These are phyloP conservation scores for Dothidotthia symphoricarpi DNA, from an alignment of 2,329 filamentous ascomycete species.

Conservation along the genomic window DNA sequence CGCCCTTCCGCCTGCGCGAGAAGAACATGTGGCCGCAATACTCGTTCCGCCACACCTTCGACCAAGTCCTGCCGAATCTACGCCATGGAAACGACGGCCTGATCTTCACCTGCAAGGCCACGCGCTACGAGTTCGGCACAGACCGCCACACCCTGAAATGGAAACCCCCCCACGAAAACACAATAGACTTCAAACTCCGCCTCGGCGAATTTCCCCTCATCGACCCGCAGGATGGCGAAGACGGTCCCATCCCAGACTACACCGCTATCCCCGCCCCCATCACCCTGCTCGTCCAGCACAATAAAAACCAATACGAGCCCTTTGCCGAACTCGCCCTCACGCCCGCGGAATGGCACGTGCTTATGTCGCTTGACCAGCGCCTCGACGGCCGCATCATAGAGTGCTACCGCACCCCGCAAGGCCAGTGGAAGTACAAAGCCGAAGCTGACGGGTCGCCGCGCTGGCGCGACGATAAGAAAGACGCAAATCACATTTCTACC, in stretches of 20 bases:
- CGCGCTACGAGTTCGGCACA: constrained; percentile 83
- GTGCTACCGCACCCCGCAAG: constrained; percentile 74
- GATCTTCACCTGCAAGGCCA: constrained; percentile 93
- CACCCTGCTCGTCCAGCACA: constrained; percentile 68
- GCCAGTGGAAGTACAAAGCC: constrained; percentile 71
- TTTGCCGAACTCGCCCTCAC: constrained; percentile 68
- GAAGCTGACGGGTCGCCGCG: constrained; percentile 59
- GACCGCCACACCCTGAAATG: constrained; percentile 95
- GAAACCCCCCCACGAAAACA: constrained; percentile 95
- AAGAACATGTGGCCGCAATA: constrained; percentile 90
- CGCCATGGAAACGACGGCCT: constrained; percentile 94
- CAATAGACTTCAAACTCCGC: constrained; percentile 82
- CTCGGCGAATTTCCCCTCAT: constrained; percentile 69
- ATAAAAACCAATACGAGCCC: constrained; percentile 61
- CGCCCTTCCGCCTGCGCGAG: constrained; percentile 78
- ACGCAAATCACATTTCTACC: constrained; percentile 84
- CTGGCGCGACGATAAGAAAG: constrained; percentile 87
- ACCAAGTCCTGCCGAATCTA: constrained; percentile 75
- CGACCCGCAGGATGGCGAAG: constrained; percentile 67
- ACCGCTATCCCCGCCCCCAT: constrained; percentile 69
- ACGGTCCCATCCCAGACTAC: constrained; percentile 70
- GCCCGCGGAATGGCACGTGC: constrained; percentile 74
- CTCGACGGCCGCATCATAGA: constrained; percentile 89
- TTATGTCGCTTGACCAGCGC: constrained; percentile 72
- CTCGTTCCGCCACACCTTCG: constrained; percentile 75